Percentiles rank a stretch among this genome's conserved stretches.
Conservation (phyloP, 306 rosid species). For the Lagenaria siceraria region DNA sequence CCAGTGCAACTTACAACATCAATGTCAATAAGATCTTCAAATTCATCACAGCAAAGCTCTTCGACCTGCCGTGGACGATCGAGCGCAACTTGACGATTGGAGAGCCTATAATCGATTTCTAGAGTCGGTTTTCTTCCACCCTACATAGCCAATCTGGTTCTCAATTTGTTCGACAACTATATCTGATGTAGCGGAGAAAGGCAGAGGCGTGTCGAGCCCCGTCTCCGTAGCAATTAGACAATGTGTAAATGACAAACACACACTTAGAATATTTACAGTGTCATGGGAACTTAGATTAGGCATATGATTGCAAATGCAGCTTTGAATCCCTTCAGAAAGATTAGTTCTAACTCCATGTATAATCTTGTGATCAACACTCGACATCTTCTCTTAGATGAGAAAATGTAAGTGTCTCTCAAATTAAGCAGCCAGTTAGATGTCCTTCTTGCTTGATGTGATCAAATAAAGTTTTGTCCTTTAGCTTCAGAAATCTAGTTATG, state of each 20-base stretch:
- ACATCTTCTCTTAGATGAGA: not conserved
- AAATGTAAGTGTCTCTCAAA: not conserved
- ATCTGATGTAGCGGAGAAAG: slow-evolving; percentile 25
- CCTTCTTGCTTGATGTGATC: slow-evolving; percentile 1
- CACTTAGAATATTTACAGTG: not conserved
- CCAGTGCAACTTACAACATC: slow-evolving; percentile 90
- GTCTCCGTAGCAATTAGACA: not conserved
- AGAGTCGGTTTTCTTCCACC: slow-evolving; percentile 2
- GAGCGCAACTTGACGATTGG: slow-evolving; percentile 82
- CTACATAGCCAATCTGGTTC: slow-evolving; percentile 1
- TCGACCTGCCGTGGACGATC: slow-evolving; percentile 88
- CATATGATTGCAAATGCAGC: not conserved
- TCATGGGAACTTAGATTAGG: not conserved
- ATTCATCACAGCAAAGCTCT: slow-evolving; percentile 88
- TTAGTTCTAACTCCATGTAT: not conserved
- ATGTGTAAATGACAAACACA: not conserved
- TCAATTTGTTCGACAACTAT: not conserved
- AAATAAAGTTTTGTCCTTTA: not conserved
- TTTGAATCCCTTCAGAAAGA: not conserved
- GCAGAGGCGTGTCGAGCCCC: slow-evolving; percentile 38
- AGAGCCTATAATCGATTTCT: slow-evolving; percentile 92
- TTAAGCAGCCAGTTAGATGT: not conserved
- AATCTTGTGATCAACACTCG: not conserved
- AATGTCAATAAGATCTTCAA: slow-evolving; percentile 95
- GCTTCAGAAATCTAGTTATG: not conserved